A percentile compares a stretch with the other conserved stretches of the same genome.
Evolutionary conservation across 106 monocot species (phyloP).

Genomic region (Dendrobium chrysotoxum): DNA sequence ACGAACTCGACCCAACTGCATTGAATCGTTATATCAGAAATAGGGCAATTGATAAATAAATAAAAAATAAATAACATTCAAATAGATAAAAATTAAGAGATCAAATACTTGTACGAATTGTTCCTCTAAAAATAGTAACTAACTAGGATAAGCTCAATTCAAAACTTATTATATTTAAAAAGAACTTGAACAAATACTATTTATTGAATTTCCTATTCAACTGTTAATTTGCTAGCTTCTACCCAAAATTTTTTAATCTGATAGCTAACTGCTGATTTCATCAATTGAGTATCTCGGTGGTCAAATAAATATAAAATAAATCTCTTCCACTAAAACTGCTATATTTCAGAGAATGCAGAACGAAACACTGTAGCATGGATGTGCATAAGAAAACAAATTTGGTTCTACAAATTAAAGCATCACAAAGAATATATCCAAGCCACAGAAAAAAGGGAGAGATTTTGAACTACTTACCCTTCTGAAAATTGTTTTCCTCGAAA

Average conservation of each 20-base stretch:
- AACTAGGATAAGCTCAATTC: not conserved
- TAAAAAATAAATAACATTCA: not conserved
- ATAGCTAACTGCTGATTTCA: not conserved
- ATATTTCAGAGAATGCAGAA: not conserved
- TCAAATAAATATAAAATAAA: not conserved
- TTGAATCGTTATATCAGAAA: not conserved
- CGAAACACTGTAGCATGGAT: not conserved
- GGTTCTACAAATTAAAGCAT: not conserved
- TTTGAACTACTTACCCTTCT: conserved; percentile 60
- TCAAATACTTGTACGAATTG: not conserved
- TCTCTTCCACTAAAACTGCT: not conserved
- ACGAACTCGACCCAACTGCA: conserved; percentile 92
- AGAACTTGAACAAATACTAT: not conserved
- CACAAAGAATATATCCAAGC: not conserved
- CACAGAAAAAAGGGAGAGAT: not conserved
- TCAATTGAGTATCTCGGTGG: not conserved
- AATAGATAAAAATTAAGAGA: not conserved
- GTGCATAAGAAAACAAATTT: not conserved
- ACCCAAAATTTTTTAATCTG: not conserved
- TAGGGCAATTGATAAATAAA: not conserved
- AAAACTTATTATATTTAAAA: not conserved
- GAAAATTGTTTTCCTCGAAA: conserved; percentile 58
- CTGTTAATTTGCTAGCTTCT: not conserved
- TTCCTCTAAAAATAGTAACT: not conserved
- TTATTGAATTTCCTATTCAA: not conserved